These are phyloP conservation scores for Bremia lactucae DNA, from an alignment of 352 stramenopile species.

Conservation along the genomic window DNA sequence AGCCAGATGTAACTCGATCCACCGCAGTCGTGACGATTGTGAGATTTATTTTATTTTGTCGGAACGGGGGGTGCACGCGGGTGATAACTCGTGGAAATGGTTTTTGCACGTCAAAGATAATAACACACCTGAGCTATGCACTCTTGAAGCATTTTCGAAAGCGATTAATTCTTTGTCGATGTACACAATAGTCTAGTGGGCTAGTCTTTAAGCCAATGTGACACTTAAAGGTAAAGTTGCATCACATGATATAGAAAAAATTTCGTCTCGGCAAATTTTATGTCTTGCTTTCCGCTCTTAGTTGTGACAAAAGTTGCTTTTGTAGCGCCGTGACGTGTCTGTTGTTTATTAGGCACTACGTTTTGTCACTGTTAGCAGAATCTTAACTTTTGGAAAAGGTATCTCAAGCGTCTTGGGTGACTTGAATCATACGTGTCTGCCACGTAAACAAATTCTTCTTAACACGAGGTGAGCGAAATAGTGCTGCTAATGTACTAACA, in stretches of 20 bases:
- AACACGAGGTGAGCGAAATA: conserved; percentile 24
- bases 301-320: conserved; percentile 2
- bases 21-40: conserved; percentile 45
- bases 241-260: no score
- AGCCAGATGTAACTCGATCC: no score
- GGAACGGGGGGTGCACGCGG: conserved; percentile 47
- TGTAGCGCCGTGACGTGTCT: no score
- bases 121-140: conserved; percentile 25
- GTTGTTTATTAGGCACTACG: no score
- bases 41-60: conserved; percentile 49
- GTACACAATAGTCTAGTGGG: no score
- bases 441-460: conserved; percentile 23
- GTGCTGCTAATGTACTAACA: conserved; percentile 1
- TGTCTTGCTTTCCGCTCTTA: conserved; percentile 4
- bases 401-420: conserved; percentile 18
- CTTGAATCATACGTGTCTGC: conserved; percentile 10
- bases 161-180: conserved; percentile 17
- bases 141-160: conserved; percentile 12
- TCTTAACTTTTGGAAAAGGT: conserved; percentile 22
- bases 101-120: conserved; percentile 58
- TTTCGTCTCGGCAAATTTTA: no score
- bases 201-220: conserved; percentile 5
- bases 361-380: no score
- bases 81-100: conserved; percentile 23
- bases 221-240: no score